Evolutionary conservation across 2,329 filamentous ascomycete species (phyloP).

Genomic region (Penicillium polonicum): DNA sequence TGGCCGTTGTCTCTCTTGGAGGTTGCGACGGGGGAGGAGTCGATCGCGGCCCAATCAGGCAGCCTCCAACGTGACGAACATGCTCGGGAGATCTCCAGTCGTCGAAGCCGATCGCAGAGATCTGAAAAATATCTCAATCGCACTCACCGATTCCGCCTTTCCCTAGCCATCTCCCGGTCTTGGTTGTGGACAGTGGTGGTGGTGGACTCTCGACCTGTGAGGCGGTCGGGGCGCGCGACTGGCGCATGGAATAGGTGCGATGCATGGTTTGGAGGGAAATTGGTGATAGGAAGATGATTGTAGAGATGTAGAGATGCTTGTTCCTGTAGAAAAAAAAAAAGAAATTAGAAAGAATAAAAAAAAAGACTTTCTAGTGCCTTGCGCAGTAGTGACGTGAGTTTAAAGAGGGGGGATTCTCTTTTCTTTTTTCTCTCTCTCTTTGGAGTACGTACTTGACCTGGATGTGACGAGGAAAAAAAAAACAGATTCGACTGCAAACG

Average conservation of each 20-base stretch:
- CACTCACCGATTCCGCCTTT: slow-evolving; percentile 78
- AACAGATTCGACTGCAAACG: slow-evolving; percentile 19
- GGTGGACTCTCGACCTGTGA: slow-evolving; percentile 89
- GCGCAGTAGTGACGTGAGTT: slow-evolving; percentile 38
- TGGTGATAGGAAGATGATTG: not conserved
- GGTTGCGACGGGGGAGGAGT: not conserved
- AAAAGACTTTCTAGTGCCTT: slow-evolving; percentile 18
- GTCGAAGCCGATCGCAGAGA: slow-evolving; percentile 2
- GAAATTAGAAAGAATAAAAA: slow-evolving; percentile 9
- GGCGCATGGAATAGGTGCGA: slow-evolving; percentile 98
- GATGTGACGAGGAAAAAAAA: not conserved
- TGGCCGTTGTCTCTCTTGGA: not conserved
- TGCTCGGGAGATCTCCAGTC: not conserved
- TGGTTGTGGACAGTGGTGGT: slow-evolving; percentile 86
- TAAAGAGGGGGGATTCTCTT: slow-evolving; percentile 4
- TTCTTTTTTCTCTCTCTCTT: not conserved
- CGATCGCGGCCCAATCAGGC: slow-evolving; percentile 14
- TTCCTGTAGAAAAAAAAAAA: slow-evolving; percentile 14
- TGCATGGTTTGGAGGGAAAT: slow-evolving; percentile 64
- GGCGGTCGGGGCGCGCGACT: slow-evolving; percentile 91
- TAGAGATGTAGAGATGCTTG: slow-evolving; percentile 1
- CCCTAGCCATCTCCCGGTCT: slow-evolving; percentile 85
- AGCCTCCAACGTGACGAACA: slow-evolving; percentile 2
- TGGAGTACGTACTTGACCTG: slow-evolving; percentile 2
- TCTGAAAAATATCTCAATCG: slow-evolving; percentile 20